phyloP scores from a whole-genome alignment of 345 rosid genomes.

The Hirschfeldia incana region DNA sequence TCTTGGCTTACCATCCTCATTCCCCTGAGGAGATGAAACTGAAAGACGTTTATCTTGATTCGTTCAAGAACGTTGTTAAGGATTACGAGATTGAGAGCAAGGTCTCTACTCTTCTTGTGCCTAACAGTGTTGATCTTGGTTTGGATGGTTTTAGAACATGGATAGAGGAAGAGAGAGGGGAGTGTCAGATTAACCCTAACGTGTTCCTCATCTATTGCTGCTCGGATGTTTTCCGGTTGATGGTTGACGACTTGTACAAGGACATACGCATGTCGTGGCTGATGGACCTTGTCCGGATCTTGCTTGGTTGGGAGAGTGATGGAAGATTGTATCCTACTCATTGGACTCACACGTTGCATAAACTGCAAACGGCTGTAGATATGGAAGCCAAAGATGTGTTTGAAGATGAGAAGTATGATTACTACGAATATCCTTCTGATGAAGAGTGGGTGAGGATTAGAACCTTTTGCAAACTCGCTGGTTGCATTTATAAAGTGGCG shows the following conservation, averaged over 20 bases:
- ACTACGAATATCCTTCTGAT: conserved; percentile 2
- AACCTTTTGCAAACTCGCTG: conserved; percentile 19
- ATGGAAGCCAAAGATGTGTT: conserved; percentile 16
- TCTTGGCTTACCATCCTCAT: conserved; percentile 16
- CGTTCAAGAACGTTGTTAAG: background rate
- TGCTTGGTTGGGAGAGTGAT: conserved; percentile 14
- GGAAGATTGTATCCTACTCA: conserved; percentile 6
- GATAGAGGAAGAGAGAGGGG: background rate
- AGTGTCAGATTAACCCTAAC: background rate
- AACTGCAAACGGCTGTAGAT: conserved; percentile 19
- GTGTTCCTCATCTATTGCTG: conserved; percentile 15
- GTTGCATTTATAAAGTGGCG: conserved; percentile 29
- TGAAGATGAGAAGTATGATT: background rate
- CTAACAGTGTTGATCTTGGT: conserved; percentile 2
- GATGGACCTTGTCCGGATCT: background rate
- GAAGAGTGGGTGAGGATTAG: conserved; percentile 9
- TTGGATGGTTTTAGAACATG: background rate
- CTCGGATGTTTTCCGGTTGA: conserved; percentile 16
- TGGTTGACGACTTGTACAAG: conserved; percentile 16
- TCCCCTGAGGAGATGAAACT: background rate
- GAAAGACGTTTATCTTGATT: background rate
- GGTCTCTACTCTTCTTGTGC: conserved; percentile 9
- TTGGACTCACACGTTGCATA: background rate
- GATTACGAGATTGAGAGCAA: conserved; percentile 20
- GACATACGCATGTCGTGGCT: background rate